Percentiles rank a stretch among this genome's conserved stretches.
Evolutionary conservation across 176 grass and related monocot species (phyloP).

Genomic region (Oryza nivara): DNA sequence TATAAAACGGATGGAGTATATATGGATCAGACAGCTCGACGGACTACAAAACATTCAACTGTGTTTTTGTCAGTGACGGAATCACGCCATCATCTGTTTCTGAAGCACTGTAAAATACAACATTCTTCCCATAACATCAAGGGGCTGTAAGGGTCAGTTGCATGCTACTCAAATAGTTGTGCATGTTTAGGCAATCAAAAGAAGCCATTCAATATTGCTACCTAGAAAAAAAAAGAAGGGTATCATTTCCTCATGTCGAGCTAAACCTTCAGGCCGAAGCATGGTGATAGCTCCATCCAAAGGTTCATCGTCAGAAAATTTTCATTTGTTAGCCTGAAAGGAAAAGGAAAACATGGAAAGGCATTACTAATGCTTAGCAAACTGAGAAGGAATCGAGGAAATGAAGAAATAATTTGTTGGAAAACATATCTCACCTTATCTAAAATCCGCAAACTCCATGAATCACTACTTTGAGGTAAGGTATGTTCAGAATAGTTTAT

Average conservation of each 20-base stretch:
- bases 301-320: constrained; percentile 2
- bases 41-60: neutral
- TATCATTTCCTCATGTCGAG: constrained; percentile 31
- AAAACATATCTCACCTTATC: constrained; percentile 55
- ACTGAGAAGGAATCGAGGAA: neutral
- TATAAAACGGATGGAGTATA: too few relatives aligned
- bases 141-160: constrained; percentile 43
- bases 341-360: constrained; percentile 18
- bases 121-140: constrained; percentile 25
- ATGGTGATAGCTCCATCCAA: constrained; percentile 1
- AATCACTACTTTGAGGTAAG: constrained; percentile 56
- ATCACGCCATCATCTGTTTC: constrained; percentile 9
- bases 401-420: constrained; percentile 14
- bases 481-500: constrained; percentile 43
- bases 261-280: constrained; percentile 10
- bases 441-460: constrained; percentile 71
- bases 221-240: constrained; percentile 1
- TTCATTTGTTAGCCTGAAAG: constrained; percentile 65
- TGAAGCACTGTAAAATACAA: constrained; percentile 28
- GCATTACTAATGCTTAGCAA: constrained; percentile 14
- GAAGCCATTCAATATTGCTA: constrained; percentile 32
- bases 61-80: constrained; percentile 7
- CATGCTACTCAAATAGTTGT: constrained; percentile 76
- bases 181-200: constrained; percentile 58
- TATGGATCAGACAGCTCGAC: neutral